A percentile compares a stretch with the other conserved stretches of the same genome.
These are phyloP conservation scores for Dovyalis caffra DNA, from an alignment of 345 rosid species.

Conservation along the genomic window DNA sequence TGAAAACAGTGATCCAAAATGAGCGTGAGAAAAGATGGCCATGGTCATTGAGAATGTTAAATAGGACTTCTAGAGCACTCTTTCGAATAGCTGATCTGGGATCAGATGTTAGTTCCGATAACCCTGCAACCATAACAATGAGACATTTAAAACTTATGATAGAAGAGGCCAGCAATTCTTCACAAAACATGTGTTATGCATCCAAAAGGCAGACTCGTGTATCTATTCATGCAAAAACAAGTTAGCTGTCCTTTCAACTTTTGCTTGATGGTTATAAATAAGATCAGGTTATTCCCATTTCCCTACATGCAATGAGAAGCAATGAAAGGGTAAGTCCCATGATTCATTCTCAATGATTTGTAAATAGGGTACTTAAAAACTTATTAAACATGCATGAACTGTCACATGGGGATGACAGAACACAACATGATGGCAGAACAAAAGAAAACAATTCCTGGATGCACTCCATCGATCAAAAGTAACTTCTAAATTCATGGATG, in stretches of 20 bases:
- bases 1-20: constrained; percentile 65
- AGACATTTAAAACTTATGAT: not conserved
- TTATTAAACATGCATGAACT: not conserved
- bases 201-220: not conserved
- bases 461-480: too few species aligned
- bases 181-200: not conserved
- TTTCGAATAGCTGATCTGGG: constrained; percentile 77
- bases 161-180: not conserved
- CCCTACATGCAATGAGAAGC: not conserved
- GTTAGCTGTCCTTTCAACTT: not conserved
- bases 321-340: not conserved
- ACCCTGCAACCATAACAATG: constrained; percentile 55
- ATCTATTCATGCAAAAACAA: not conserved
- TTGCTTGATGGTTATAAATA: not conserved
- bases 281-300: not conserved
- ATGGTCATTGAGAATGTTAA: constrained; percentile 92
- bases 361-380: not conserved
- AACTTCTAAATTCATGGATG: too few species aligned
- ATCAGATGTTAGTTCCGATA: constrained; percentile 79
- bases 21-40: constrained; percentile 84
- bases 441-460: not conserved
- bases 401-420: not conserved
- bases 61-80: constrained; percentile 90
- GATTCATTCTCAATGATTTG: not conserved
- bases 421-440: not conserved